Evolutionary conservation across 805 yeast species (phyloP).

Genomic region (Sungouiella thailandica): DNA sequence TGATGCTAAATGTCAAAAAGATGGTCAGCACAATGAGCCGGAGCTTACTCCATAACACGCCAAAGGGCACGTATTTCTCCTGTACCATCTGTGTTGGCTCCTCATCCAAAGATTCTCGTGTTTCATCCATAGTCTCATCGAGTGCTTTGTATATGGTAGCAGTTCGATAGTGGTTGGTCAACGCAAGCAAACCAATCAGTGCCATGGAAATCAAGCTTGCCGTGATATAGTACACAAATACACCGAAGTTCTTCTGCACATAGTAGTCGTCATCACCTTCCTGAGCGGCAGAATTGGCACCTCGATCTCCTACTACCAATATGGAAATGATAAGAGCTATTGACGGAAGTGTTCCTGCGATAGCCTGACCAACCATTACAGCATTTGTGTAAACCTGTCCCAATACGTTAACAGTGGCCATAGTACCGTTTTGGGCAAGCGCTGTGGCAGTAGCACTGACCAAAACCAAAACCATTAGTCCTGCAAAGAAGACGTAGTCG

Average conservation of each 20-base stretch:
- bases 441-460: conserved; percentile 73
- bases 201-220: conserved; percentile 44
- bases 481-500: conserved; percentile 41
- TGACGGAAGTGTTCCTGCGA: conserved; percentile 91
- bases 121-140: conserved; percentile 5
- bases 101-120: too few relatives aligned
- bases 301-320: conserved; percentile 31
- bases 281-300: conserved; percentile 9
- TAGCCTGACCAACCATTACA: conserved; percentile 90
- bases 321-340: conserved; percentile 57
- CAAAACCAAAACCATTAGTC: conserved; percentile 60
- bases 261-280: conserved; percentile 16
- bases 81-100: conserved; percentile 12
- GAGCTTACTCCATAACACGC: conserved; percentile 55
- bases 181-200: conserved; percentile 37
- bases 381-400: conserved; percentile 82
- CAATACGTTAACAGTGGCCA: conserved; percentile 77
- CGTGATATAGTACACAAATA: conserved; percentile 43
- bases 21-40: conserved; percentile 63
- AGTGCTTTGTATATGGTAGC: conserved; percentile 19
- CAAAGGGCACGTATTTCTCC: conserved; percentile 51
- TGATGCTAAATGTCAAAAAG: conserved; percentile 65
- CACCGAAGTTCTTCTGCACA: conserved; percentile 36
- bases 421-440: conserved; percentile 80
- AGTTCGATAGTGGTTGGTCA: conserved; percentile 25